Conservation (phyloP, 192 early-diverging fungal genomes). For the Coemansia sp. region DNA sequence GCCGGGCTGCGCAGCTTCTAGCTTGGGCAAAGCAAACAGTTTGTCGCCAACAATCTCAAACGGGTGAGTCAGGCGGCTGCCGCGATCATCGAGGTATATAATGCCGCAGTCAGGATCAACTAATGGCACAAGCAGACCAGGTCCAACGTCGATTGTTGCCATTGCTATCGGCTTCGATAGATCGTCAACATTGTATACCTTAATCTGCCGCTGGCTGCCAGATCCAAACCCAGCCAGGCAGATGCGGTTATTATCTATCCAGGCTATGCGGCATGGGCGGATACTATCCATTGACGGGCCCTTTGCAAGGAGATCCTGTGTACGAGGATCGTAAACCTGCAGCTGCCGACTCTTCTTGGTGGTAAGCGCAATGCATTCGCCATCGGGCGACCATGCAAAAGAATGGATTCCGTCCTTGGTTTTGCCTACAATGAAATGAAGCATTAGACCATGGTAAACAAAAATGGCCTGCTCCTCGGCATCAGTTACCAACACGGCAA, state of each 20-base stretch:
- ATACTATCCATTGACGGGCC: slow-evolving; percentile 68
- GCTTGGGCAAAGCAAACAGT: slow-evolving; percentile 57
- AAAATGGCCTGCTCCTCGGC: slow-evolving; percentile 22
- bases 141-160: slow-evolving; percentile 66
- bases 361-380: slow-evolving; percentile 62
- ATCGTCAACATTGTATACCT: slow-evolving; percentile 52
- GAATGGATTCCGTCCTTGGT: slow-evolving; percentile 35
- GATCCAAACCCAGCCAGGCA: slow-evolving; percentile 73
- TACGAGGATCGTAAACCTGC: slow-evolving; percentile 61
- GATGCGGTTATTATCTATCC: slow-evolving; percentile 58
- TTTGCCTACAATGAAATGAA: slow-evolving; percentile 30
- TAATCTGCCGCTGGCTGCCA: slow-evolving; percentile 69
- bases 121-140: slow-evolving; percentile 67
- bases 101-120: slow-evolving; percentile 69
- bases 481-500: slow-evolving; percentile 33
- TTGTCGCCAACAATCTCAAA: slow-evolving; percentile 60
- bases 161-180: slow-evolving; percentile 43
- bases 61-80: slow-evolving; percentile 72
- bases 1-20: slow-evolving; percentile 59
- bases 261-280: slow-evolving; percentile 62
- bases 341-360: slow-evolving; percentile 66
- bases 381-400: slow-evolving; percentile 63
- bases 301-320: slow-evolving; percentile 56
- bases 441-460: slow-evolving; percentile 38
- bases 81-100: slow-evolving; percentile 71